Evolutionary conservation across 768 basidiomycete species (phyloP), one percentile per base, ranked within the genome.

Genomic region (Gelatoporia subvermispora): DNA sequence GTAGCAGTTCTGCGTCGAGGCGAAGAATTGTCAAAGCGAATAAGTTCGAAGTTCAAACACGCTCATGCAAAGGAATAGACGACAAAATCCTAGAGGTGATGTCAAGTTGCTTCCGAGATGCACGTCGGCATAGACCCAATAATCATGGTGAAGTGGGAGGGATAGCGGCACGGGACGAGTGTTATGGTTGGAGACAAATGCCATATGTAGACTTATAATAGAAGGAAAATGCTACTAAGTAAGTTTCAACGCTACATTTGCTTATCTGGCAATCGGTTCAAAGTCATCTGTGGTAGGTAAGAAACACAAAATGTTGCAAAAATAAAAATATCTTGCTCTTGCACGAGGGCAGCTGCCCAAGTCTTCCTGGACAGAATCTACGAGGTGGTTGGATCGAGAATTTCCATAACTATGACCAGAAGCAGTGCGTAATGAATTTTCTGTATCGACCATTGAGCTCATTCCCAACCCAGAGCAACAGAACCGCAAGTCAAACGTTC

Each of bases 401-500:
- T n/a, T n/a, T n/a, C 13, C 28, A 31, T 31, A 31, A 31, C 7
- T 31, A 13, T 75, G 72, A 70, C 69, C 1, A 67, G 69, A 61
- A 69, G 71, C 53, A 75, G 72, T 75, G 54, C 47, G 66, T 61
- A n/a, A 4, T n/a, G 13, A 21, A 9, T 23, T 13, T 22, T 15
- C 5, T 11, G 16, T 35, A 8, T 15, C 4, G 10, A 25, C 23
- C 37, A 23, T 21, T 23, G 24, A 39, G 24, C 37, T 41, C 17
- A 49, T 47, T 22, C 28, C 42, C 4, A 13, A 47, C 39, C 40
- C 13, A 20, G 39, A 37, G 36, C 3, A 43, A 75, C 71, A 77
- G 57, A 60, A 66, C 16, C 70, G 66, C 53, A 72, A 71, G 54
- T 59, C 65, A 2, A 60, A 64, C 15, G 60, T 78, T 15, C 73